phyloP scores from a whole-genome alignment of 257 asterid genomes.

The Verbena officinalis region DNA sequence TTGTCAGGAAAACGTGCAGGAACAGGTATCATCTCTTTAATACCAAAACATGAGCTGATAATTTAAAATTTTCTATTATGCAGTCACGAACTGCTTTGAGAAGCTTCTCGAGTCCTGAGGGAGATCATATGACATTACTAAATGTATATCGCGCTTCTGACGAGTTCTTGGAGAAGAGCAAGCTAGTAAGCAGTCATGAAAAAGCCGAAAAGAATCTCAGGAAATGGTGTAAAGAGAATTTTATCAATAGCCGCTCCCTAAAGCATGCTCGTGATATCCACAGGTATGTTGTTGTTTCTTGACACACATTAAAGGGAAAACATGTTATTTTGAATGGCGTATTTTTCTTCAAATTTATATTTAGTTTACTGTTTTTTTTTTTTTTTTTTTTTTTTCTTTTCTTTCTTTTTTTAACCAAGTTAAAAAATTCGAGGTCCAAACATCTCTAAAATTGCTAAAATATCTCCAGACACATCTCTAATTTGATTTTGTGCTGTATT shows the following conservation, averaged over 20 bases:
- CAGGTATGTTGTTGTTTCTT: conserved; percentile 54
- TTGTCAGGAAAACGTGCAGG: conserved; percentile 3
- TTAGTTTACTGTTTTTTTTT: no score
- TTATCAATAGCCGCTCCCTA: conserved; percentile 84
- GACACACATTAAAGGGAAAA: not conserved
- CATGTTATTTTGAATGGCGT: not conserved
- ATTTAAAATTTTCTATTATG: conserved; percentile 29
- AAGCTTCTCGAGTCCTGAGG: conserved; percentile 82
- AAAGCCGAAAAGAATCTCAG: conserved; percentile 85
- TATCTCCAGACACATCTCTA: not conserved
- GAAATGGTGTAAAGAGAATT: conserved; percentile 95
- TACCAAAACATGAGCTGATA: conserved; percentile 24
- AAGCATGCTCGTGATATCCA: conserved; percentile 92
- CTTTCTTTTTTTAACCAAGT: conserved; percentile 6
- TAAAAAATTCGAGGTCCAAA: not conserved
- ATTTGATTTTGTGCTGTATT: conserved; percentile 27
- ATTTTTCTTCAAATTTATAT: no score
- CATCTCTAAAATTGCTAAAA: no score
- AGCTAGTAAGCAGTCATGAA: conserved; percentile 45
- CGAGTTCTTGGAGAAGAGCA: conserved; percentile 74
- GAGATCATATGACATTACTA: conserved; percentile 90
- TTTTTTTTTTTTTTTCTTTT: not conserved
- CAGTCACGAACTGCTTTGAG: conserved; percentile 83
- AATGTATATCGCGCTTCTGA: conserved; percentile 74
- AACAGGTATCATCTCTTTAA: not conserved